Base-by-base conservation (phyloP, 495 filamentous ascomycete genomes). In the Podospora conica region DNA sequence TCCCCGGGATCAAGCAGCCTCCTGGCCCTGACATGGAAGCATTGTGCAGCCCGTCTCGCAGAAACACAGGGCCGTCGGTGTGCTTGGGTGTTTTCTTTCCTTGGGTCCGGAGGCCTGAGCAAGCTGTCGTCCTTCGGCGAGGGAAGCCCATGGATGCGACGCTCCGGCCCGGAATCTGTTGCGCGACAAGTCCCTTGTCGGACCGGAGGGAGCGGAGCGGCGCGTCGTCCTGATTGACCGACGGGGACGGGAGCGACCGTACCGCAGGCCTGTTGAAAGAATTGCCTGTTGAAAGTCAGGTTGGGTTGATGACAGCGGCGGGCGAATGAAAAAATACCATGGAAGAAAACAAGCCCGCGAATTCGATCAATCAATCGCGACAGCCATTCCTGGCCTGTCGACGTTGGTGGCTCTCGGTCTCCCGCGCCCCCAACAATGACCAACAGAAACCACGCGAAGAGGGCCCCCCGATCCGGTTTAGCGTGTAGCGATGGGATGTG, bases 401-500 rank as follows among this genome's bases (percentile, higher is more conserved):
- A 3, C 48, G n/a, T 27, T 25, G 27, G 15, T 23, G 28, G 59
- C 48, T 33, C 24, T 64, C 65, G 65, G 28, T 27, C 55, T 54
- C 60, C 20, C 64, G 24, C 24, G 21, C 53, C 31, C 31, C 56
- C 64, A 9, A 55, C 33, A 66, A 75, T 72, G 70, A 74, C 72
- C 74, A 74, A 75, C 73, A 70, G 70, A 74, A 72, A 69, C 70
- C 70, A 70, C 66, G 70, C 68, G 48, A 57, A 55, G 65, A 57
- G 23, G n/a, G 55, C n/a, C 25, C 25, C 61, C 61, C 53, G 56
- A 61, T 61, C 9, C 12, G 61, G 61, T 54, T 23, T 63, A 63
- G 61, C 61, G 23, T 15, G 24, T 8, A 8, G 8, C 6, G 40
- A 48, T 48, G 40, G 40, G 40, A 48, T n/a, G 40, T n/a, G 53